Percentiles rank a stretch among this genome's conserved stretches.
phyloP scores from a whole-genome alignment of 2,329 filamentous ascomycete species.

The Cordyceps fumosorosea region DNA sequence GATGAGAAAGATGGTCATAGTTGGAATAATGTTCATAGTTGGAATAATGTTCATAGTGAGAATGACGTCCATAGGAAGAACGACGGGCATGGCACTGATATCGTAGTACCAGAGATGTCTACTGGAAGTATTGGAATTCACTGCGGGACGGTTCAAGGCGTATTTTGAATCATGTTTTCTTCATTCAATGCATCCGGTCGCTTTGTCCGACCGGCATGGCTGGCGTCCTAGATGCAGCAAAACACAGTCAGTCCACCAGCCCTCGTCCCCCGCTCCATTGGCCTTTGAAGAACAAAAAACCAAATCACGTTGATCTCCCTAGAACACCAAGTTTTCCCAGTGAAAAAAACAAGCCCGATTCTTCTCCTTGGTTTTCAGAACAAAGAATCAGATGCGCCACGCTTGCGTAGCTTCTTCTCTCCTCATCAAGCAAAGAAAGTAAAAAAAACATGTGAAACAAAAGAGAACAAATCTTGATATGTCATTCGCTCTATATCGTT shows the following conservation, averaged over 20 bases:
- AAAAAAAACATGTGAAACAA: background rate
- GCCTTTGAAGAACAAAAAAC: background rate
- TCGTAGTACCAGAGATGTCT: too few species aligned
- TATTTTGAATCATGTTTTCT: background rate
- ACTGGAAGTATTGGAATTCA: too few species aligned
- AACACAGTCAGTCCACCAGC: background rate
- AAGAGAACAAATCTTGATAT: background rate
- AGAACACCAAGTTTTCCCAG: constrained; percentile 4
- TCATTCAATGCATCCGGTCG: constrained; percentile 4
- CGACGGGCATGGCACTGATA: too few species aligned
- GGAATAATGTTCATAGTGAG: too few species aligned
- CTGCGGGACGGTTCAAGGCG: too few species aligned
- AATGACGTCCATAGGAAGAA: too few species aligned
- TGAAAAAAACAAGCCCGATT: constrained; percentile 2
- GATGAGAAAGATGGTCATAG: too few species aligned
- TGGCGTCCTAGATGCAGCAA: background rate
- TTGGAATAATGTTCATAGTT: too few species aligned
- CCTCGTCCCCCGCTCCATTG: background rate
- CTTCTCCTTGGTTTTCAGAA: background rate
- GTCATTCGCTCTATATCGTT: constrained; percentile 8
- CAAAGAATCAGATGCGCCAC: constrained; percentile 4
- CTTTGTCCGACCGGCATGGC: background rate
- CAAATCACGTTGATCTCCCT: background rate
- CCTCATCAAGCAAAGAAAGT: background rate
- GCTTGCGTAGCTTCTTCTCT: background rate